Base-by-base conservation (phyloP, 164 flowering plant species). In the Kingdonia uniflora region DNA sequence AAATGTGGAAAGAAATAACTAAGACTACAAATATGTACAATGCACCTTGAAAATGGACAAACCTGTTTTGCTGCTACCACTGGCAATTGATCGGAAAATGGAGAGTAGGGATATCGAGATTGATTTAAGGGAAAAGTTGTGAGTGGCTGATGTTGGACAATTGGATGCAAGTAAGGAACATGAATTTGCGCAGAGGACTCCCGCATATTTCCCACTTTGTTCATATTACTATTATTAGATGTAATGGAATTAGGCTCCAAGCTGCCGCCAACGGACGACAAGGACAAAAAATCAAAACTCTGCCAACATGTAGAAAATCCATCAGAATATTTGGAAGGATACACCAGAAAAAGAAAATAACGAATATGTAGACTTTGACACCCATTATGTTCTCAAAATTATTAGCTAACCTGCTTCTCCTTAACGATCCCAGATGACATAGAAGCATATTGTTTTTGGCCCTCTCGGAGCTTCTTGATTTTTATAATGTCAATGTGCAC, bases 221-320 rank as follows among this genome's bases (percentile, higher is more conserved):
- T n/a, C n/a, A n/a, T n/a, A 37, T 49, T 48, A 21, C 52, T 56
- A 13, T 24, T 39, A 33, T 19, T 42, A 37, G 56, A 41, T 19
- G 49, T 48, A 23, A 41, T 59, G 6, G 55, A 14, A 53, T 37
- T 25, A 48, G 51, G 55, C 50, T 74, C 65, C 48, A 61, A 2
- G 21, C 62, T 67, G 41, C 57, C 61, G 41, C 58, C 57, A 39
- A 77, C 76, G 37, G 76, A 19, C 14, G 72, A 71, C 66, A 81
- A 57, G 10, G 88, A 74, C 46, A 78, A 60, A 68, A 79, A 77
- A 62, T 80, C 73, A 29, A 54, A 68, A 65, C 57, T 68, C 95
- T 83, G 78, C 56, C 14, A 51, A 51, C 20, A 44, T 59, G 38
- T n/a, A 49, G 13, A 39, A 14, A 15, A n/a, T n/a, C 19, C 22